Percentiles rank a stretch among this genome's conserved stretches.
Conservation (phyloP, 176 grass and related monocot genomes). For the Cenchrus purpureus region DNA sequence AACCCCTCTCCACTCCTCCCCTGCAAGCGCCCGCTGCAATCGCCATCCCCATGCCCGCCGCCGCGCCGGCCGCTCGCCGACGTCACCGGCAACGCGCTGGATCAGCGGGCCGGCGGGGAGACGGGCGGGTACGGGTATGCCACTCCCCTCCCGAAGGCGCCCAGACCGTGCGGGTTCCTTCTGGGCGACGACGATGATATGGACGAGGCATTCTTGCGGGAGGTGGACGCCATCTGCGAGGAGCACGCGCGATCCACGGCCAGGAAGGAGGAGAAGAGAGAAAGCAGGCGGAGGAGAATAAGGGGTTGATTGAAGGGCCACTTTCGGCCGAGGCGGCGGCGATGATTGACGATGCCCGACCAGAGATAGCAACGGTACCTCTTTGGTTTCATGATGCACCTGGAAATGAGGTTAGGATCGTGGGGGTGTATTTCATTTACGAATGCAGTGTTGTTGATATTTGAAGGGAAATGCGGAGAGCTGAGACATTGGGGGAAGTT, state of each 20-base stretch:
- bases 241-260: slow-evolving; percentile 52
- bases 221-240: slow-evolving; percentile 83
- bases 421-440: background rate
- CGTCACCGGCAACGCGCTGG: slow-evolving; percentile 40
- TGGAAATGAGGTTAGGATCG: background rate
- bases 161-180: slow-evolving; percentile 42
- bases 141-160: slow-evolving; percentile 40
- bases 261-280: slow-evolving; percentile 36
- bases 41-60: slow-evolving; percentile 52
- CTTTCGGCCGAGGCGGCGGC: background rate
- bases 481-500: background rate
- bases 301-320: background rate
- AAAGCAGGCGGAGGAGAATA: background rate
- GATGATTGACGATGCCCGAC: background rate
- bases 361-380: slow-evolving; percentile 36
- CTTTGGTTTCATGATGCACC: slow-evolving; percentile 5
- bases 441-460: background rate
- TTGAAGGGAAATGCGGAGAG: background rate
- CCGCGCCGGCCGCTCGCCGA: slow-evolving; percentile 43
- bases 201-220: slow-evolving; percentile 76
- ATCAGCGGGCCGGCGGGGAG: slow-evolving; percentile 24
- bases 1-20: slow-evolving; percentile 37
- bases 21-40: slow-evolving; percentile 43
- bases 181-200: slow-evolving; percentile 45
- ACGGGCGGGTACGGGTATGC: background rate